Evolutionary conservation across 306 rosid genomes (phyloP).

Genomic region (Trifolium subterraneum): DNA sequence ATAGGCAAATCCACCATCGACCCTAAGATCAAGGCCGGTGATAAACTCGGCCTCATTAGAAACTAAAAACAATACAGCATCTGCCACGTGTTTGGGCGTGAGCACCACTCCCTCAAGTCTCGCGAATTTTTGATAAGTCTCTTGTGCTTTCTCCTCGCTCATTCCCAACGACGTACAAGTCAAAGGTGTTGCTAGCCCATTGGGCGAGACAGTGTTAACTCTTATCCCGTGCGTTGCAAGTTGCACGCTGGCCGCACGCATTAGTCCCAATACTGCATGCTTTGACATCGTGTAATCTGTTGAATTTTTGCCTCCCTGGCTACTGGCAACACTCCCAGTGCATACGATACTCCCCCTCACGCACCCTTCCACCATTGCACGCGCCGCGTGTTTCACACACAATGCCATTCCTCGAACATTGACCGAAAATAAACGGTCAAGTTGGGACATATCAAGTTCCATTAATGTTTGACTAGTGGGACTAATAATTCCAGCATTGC

Average conservation of each 20-base stretch:
- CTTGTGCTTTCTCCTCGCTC: slow-evolving; percentile 32
- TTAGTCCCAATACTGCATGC: slow-evolving; percentile 59
- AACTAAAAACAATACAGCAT: slow-evolving; percentile 60
- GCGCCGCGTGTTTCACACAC: slow-evolving; percentile 60
- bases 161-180: background rate
- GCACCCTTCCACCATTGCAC: slow-evolving; percentile 53
- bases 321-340: slow-evolving; percentile 47
- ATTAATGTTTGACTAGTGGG: slow-evolving; percentile 32
- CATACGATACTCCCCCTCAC: slow-evolving; percentile 59
- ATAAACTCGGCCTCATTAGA: slow-evolving; percentile 54
- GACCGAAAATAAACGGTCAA: slow-evolving; percentile 42
- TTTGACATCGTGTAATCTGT: slow-evolving; percentile 41
- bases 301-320: background rate
- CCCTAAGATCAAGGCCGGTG: slow-evolving; percentile 54
- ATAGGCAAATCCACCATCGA: slow-evolving; percentile 47
- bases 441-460: slow-evolving; percentile 48
- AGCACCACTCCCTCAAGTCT: slow-evolving; percentile 53
- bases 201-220: slow-evolving; percentile 61
- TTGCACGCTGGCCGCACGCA: slow-evolving; percentile 54
- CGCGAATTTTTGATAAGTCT: background rate
- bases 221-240: slow-evolving; percentile 51
- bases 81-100: slow-evolving; percentile 48
- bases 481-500: slow-evolving; percentile 51
- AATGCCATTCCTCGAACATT: slow-evolving; percentile 51
- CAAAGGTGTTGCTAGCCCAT: slow-evolving; percentile 25